These are phyloP conservation scores for Breviolum minutum DNA, from an alignment of 73 alveolate genomes.

Conservation along the genomic window DNA sequence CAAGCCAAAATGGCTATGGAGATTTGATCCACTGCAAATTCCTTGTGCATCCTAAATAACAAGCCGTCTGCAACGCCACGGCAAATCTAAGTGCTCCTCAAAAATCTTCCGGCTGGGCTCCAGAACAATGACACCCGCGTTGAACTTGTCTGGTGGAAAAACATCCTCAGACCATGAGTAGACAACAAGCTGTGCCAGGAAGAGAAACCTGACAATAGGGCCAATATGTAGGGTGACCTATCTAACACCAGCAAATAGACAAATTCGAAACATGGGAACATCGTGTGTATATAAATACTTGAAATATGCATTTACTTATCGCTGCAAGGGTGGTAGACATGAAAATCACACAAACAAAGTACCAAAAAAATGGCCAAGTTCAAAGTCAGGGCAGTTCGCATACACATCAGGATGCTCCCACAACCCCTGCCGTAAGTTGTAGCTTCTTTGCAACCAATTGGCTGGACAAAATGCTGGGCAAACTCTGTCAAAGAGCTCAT, in stretches of 20 bases:
- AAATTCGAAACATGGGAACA: neutral
- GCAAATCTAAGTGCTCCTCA: conserved; percentile 31
- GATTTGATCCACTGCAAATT: neutral
- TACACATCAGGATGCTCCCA: neutral
- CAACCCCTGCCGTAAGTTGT: no score
- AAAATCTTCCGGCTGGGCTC: conserved; percentile 94
- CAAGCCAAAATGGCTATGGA: no score
- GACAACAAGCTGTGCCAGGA: neutral
- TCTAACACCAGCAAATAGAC: neutral
- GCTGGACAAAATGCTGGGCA: conserved; percentile 96
- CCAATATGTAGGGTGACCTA: neutral
- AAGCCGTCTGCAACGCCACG: neutral
- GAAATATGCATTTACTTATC: no score
- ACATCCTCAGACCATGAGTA: conserved; percentile 83
- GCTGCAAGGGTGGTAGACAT: no score
- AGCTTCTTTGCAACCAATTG: neutral
- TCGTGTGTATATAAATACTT: neutral
- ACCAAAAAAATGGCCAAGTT: neutral
- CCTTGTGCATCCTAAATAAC: neutral
- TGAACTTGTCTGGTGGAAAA: conserved; percentile 97
- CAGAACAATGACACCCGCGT: conserved; percentile 97
- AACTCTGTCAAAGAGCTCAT: conserved; percentile 95
- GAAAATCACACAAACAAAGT: no score
- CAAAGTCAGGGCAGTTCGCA: neutral
- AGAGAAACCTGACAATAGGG: neutral